Evolutionary conservation across 2,329 filamentous ascomycete genomes (phyloP), one percentile per base, ranked within the genome.

Genomic region (Aspergillus glaucus): DNA sequence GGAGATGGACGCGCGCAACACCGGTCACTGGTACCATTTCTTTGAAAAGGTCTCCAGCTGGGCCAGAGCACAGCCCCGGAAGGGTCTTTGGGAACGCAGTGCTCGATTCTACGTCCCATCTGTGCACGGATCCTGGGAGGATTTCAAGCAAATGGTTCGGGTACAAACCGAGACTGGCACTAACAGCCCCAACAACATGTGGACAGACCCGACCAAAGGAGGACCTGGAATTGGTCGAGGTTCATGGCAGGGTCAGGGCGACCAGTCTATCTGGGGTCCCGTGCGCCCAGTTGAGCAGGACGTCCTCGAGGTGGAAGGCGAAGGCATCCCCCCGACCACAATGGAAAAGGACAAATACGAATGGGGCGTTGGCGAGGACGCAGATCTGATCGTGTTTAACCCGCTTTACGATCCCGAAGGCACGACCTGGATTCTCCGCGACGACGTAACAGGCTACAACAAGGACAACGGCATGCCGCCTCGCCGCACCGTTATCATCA

Each of bases 391-490:
- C 62, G 88, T 90, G 0, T 82, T 97, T 52, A 93, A 91, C 62
- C 92, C 92, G 8, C 83, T 97, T 54, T 97, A 92, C 70, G 87
- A 97, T 62, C 91, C 92, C 0, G 84, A 88, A 34, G 83, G 86
- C 51, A 96, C 91, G 0, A 88, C 82, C 0, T 97, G 92, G 92
- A 73, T 85, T 15, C 82, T 92, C 5, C 78, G 79, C 22, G 85
- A 92, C 47, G 87, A 95, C 64, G 88, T 95, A 57, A 94, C 89
- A 0, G 87, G 88, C 6, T 90, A 89, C 67, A 88, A 93, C 69
- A 79, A 77, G 48, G 78, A 78, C 37, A 75, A 78, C 15, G 75
- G 75, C 40, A 75, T 77, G 49, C 79, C 85, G 56, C 78, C 86
- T 4, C 87, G 92, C 6, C 85, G 92, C 21, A 85, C 87, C 37